phyloP scores from a whole-genome alignment of 352 stramenopile species.

The Pythium periplocum region DNA sequence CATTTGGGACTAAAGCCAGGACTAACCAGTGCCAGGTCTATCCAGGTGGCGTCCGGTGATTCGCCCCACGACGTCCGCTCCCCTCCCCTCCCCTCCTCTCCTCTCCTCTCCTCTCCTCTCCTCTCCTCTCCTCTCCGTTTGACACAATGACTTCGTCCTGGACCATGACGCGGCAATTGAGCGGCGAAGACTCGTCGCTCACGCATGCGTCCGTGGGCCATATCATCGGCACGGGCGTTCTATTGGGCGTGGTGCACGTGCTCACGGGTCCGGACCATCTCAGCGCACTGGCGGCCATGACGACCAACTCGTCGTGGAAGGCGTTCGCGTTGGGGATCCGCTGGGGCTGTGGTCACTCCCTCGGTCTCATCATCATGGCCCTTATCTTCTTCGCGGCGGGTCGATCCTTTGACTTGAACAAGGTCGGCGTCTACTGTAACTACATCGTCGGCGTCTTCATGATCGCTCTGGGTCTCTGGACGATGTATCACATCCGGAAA shows the following conservation, averaged over 20 bases:
- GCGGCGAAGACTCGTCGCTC: conserved; percentile 21
- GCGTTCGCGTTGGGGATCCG: conserved; percentile 83
- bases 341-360: conserved; percentile 89
- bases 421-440: conserved; percentile 57
- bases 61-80: no score
- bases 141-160: no score
- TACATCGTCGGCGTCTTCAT: conserved; percentile 78
- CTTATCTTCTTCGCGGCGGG: conserved; percentile 71
- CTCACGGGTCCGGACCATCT: conserved; percentile 86
- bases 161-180: conserved; percentile 7
- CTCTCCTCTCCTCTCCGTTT: no score
- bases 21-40: no score
- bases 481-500: conserved; percentile 34
- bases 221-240: conserved; percentile 34
- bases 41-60: no score
- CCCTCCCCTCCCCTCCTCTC: no score
- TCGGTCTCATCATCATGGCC: conserved; percentile 85
- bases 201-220: conserved; percentile 27
- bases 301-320: conserved; percentile 64
- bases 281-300: conserved; percentile 84
- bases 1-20: no score
- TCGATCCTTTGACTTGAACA: conserved; percentile 41
- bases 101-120: no score
- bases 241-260: conserved; percentile 39
- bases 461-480: conserved; percentile 64